Evolutionary conservation across 73 alveolate species (phyloP), one percentile per base, ranked within the genome.

Genomic region (Symbiodinium pilosum): DNA sequence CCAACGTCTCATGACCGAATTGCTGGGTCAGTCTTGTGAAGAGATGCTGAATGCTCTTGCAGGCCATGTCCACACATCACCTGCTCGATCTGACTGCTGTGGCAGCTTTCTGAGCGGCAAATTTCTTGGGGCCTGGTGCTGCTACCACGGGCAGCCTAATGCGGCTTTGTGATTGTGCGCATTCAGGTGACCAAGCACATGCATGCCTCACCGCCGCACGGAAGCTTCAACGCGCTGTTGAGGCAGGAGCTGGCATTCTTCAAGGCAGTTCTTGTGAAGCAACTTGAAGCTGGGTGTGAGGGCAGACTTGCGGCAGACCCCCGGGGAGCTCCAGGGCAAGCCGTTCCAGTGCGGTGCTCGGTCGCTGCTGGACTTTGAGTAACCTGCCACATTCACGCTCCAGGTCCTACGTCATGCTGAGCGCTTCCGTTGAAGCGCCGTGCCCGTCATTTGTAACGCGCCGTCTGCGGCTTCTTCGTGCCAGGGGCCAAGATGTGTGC

Each of bases 301-400:
- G 89, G 91, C 98, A 9, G 98, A 92, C 41, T 34, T 92, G 59
- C 88, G 98, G 42, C 98, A 92, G 41, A 92, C 98, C 4, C 98
- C 98, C 0, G 98, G 98, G 56, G 91, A 92, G 83, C 98, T 92
- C 38, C 91, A 43, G 30, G 98, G 98, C 44, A 69, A 73, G 41
- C 98, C 98, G 34, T 92, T 92, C 56, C 98, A 92, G 98, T 41
- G 40, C 81, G 81, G 4, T 6, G 4, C 95, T 68, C 51, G 71
- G 87, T 12, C 32, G 64, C 4, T 16, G n/a, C 28, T 83, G 32
- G 21, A 47, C 14, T 6, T 47, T 14, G 14, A 47, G 59, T 6
- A 47, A 9, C 59, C 59, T 47, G 59, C 21, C 59, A 47, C 14
- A 14, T 47, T 6, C 14, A 14, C 59, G 21, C 5, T 28, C 77